Evolutionary conservation across 768 basidiomycete genomes (phyloP).

Genomic region (Dendrothele bispora): DNA sequence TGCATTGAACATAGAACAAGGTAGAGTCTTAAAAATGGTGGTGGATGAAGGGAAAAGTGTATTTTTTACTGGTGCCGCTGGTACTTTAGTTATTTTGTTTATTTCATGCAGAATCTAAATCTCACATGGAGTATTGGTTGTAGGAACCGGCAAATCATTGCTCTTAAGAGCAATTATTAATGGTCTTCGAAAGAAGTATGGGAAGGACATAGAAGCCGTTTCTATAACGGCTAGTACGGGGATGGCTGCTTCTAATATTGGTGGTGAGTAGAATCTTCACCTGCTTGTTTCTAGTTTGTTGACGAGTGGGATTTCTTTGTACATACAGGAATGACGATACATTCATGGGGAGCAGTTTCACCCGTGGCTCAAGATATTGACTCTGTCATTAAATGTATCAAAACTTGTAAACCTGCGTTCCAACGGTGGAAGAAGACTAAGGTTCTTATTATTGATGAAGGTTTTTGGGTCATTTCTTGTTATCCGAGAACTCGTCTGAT

Average conservation of each 20-base stretch:
- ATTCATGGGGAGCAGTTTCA: constrained; percentile 77
- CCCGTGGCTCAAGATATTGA: constrained; percentile 54
- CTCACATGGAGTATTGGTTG: constrained; percentile 18
- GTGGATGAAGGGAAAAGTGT: constrained; percentile 60
- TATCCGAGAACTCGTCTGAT: constrained; percentile 13
- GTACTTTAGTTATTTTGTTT: constrained; percentile 31
- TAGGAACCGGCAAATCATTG: constrained; percentile 85
- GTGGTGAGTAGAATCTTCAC: constrained; percentile 34
- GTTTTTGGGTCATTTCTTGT: constrained; percentile 23
- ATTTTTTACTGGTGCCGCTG: constrained; percentile 83
- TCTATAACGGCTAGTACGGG: constrained; percentile 81
- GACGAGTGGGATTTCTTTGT: constrained; percentile 38
- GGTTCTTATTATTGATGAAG: constrained; percentile 62
- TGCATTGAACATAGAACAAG: constrained; percentile 68
- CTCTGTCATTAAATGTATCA: constrained; percentile 50
- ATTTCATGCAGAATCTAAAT: not conserved
- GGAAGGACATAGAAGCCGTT: constrained; percentile 52
- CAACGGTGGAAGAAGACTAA: constrained; percentile 67
- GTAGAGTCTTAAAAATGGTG: constrained; percentile 58
- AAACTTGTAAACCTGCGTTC: constrained; percentile 66
- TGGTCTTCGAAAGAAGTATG: constrained; percentile 46
- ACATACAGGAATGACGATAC: constrained; percentile 61
- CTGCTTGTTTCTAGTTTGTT: constrained; percentile 24
- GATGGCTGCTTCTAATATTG: constrained; percentile 68
- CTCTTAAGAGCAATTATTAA: constrained; percentile 75